A percentile compares a stretch with the other conserved stretches of the same genome.
These are phyloP conservation scores for Ceraceosorus guamensis DNA, from an alignment of 1,284 basidiomycete species.

Conservation along the genomic window DNA sequence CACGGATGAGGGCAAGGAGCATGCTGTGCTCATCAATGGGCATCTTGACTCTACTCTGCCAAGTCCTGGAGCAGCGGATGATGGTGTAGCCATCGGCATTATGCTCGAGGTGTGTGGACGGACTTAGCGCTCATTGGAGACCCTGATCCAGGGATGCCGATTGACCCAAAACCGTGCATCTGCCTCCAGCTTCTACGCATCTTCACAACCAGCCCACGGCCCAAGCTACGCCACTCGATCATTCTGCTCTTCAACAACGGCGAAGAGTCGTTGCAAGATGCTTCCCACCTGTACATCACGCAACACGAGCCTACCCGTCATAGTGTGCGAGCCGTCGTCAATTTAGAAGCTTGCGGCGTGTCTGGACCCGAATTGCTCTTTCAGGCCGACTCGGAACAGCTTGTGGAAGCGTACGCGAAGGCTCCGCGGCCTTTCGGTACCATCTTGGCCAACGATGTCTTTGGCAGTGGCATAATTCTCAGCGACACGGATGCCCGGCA, in stretches of 20 bases:
- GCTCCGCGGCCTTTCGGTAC: conserved; percentile 86
- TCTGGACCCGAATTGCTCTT: conserved; percentile 84
- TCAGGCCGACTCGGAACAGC: conserved; percentile 87
- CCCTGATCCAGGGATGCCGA: neutral
- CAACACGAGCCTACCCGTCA: conserved; percentile 37
- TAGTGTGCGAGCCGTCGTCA: conserved; percentile 78
- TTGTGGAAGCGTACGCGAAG: conserved; percentile 82
- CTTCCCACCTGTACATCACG: conserved; percentile 61
- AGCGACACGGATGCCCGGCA: conserved; percentile 55
- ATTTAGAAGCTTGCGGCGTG: conserved; percentile 87
- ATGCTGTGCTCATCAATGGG: conserved; percentile 73
- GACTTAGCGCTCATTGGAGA: neutral
- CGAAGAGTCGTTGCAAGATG: conserved; percentile 80
- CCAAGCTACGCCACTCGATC: conserved; percentile 69
- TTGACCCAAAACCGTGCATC: no score
- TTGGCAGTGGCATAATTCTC: conserved; percentile 84
- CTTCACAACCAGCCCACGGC: conserved; percentile 66
- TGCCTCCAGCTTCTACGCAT: no score
- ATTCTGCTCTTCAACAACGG: conserved; percentile 93
- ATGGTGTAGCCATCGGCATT: conserved; percentile 76
- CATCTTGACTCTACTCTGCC: conserved; percentile 69
- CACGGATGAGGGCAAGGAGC: conserved; percentile 55
- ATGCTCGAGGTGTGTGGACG: conserved; percentile 72
- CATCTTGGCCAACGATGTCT: conserved; percentile 85
- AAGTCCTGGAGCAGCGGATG: conserved; percentile 53